Conservation (phyloP, 345 rosid genomes). For the Fremontodendron californicum region DNA sequence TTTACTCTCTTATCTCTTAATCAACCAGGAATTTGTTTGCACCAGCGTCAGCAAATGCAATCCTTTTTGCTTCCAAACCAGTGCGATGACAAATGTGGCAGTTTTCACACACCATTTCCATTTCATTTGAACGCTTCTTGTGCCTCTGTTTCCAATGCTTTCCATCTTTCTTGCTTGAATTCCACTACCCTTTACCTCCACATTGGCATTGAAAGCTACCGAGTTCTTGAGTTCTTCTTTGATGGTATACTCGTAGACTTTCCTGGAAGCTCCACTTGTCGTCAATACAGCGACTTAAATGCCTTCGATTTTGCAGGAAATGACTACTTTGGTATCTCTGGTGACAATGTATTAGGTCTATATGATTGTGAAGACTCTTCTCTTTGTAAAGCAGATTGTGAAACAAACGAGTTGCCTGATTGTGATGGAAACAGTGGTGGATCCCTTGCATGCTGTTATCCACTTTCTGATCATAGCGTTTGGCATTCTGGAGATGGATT, state of each 20-base stretch:
- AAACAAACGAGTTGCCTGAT: slow-evolving; percentile 52
- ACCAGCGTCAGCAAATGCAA: not conserved
- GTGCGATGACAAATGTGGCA: slow-evolving; percentile 56
- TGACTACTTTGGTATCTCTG: slow-evolving; percentile 49
- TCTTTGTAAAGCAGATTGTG: slow-evolving; percentile 62
- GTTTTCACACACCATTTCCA: slow-evolving; percentile 54
- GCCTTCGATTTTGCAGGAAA: slow-evolving; percentile 46
- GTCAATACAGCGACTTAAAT: slow-evolving; percentile 56
- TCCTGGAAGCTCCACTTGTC: slow-evolving; percentile 52
- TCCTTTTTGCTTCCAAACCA: slow-evolving; percentile 19
- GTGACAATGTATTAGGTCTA: slow-evolving; percentile 60
- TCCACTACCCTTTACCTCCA: slow-evolving; percentile 52
- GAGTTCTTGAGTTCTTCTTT: slow-evolving; percentile 55
- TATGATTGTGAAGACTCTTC: slow-evolving; percentile 88
- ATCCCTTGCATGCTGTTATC: slow-evolving; percentile 70
- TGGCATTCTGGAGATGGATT: slow-evolving; percentile 63
- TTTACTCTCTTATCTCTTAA: slow-evolving; percentile 34
- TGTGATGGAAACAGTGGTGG: slow-evolving; percentile 51
- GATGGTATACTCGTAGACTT: slow-evolving; percentile 75
- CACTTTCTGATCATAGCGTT: slow-evolving; percentile 66
- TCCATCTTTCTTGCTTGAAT: slow-evolving; percentile 57
- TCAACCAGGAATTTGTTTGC: slow-evolving; percentile 20
- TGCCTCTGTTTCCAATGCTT: slow-evolving; percentile 35
- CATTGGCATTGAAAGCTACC: slow-evolving; percentile 39
- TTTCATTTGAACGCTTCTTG: slow-evolving; percentile 53